phyloP scores from a whole-genome alignment of 2,329 filamentous ascomycete species.

The Colletotrichum sp. region DNA sequence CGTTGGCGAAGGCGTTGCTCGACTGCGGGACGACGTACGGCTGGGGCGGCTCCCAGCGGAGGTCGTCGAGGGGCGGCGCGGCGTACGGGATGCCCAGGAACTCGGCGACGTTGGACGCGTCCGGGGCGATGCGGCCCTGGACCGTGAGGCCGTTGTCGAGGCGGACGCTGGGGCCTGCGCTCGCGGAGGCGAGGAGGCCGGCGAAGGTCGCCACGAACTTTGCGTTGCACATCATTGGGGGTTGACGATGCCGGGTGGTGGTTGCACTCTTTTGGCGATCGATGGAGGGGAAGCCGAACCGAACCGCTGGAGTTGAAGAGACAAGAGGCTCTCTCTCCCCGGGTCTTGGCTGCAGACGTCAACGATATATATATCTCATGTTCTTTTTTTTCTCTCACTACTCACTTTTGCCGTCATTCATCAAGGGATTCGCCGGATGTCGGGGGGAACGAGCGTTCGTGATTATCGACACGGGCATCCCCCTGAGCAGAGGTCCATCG shows the following conservation, averaged over 20 bases:
- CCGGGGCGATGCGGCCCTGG: constrained; percentile 8
- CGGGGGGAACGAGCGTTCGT: background rate
- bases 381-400: background rate
- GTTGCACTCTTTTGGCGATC: background rate
- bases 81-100: constrained; percentile 57
- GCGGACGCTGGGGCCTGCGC: constrained; percentile 7
- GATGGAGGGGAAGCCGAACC: background rate
- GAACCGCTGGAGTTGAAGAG: background rate
- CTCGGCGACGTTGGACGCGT: constrained; percentile 9
- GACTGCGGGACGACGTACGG: constrained; percentile 17
- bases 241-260: background rate
- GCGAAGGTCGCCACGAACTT: constrained; percentile 11
- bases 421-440: background rate
- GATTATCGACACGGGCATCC: background rate
- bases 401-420: background rate
- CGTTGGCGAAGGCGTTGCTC: background rate
- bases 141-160: constrained; percentile 12
- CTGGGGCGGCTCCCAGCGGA: constrained; percentile 48
- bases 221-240: constrained; percentile 7
- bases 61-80: constrained; percentile 56
- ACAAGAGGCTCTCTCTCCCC: background rate
- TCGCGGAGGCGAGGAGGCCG: constrained; percentile 5
- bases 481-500: background rate
- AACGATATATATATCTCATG: background rate
- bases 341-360: background rate